Evolutionary conservation across 768 basidiomycete genomes (phyloP).

Genomic region (Tulasnella sp.): DNA sequence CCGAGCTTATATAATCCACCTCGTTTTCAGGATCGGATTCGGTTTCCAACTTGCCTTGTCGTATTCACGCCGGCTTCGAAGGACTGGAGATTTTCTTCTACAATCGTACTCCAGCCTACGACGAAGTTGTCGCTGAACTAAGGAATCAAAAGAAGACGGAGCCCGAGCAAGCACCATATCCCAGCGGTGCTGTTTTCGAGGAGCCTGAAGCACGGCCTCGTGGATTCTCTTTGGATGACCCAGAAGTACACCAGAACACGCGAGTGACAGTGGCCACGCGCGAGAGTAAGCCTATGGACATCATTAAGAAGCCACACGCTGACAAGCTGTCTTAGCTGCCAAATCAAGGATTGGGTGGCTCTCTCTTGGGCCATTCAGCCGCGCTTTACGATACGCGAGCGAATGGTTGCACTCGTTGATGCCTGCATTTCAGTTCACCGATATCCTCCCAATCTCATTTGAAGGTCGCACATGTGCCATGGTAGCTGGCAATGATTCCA

Average conservation of each 20-base stretch:
- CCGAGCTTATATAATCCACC: neutral
- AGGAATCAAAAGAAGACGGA: conserved; percentile 33
- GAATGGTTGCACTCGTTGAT: conserved; percentile 47
- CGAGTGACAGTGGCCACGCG: conserved; percentile 8
- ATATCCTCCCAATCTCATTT: conserved; percentile 78
- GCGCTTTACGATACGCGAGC: neutral
- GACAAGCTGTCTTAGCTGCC: neutral
- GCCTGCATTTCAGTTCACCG: conserved; percentile 65
- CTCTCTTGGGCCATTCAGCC: neutral
- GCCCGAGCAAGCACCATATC: conserved; percentile 31
- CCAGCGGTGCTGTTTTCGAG: conserved; percentile 21
- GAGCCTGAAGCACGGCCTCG: neutral
- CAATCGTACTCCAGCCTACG: conserved; percentile 81
- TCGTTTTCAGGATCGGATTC: conserved; percentile 8
- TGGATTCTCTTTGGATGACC: neutral
- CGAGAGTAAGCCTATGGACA: neutral
- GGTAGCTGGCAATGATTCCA: conserved; percentile 76
- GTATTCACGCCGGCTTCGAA: conserved; percentile 67
- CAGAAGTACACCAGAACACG: conserved; percentile 12
- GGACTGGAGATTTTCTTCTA: conserved; percentile 92
- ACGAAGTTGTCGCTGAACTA: conserved; percentile 73
- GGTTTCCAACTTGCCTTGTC: conserved; percentile 44
- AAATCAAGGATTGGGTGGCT: neutral
- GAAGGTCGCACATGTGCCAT: conserved; percentile 70
- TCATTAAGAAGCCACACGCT: neutral